Evolutionary conservation across 2,329 filamentous ascomycete genomes (phyloP), one percentile per base, ranked within the genome.

Genomic region (Aspergillus pseudoglaucus): DNA sequence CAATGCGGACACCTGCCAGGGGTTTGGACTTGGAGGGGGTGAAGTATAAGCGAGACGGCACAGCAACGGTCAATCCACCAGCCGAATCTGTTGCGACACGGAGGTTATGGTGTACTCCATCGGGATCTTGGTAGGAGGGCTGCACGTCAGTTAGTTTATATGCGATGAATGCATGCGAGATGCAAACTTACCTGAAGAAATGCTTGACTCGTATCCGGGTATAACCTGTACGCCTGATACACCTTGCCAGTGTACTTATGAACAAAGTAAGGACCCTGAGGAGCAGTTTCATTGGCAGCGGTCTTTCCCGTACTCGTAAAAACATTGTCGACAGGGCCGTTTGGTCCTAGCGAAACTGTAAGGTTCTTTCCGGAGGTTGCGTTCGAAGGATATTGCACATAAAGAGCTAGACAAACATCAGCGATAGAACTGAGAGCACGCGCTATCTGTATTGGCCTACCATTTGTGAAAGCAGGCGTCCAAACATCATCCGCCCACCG

Each of bases 1-100:
- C 62, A 10, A 69, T 53, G 1, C 70, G 59, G 5, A 50, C 47
- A 5, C 67, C 67, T 1, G 62, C 65, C 6, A 70, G 49, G 0
- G 67, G 65, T 20, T 71, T 68, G 3, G 45, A 56, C 58, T 58
- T 63, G 25, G 47, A 44, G 15, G 42, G 40, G n/a, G 51, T 52
- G 10, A 40, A 40, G 18, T 40, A 40, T 9, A 40, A 18, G 12
- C 49, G 51, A 42, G 49, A 51, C 3, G 51, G 51, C 1, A 51
- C 49, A 1, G 51, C 48, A 20, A 53, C 42, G 2, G 39, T 30
- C 2, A 57, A 35, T 3, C 38, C 38, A 2, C 38, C 38, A 22
- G 38, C 38, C 10, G 38, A 40, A 10, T 40, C 9, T 14, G 38
- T 22, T 40, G 38, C 38, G 12, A 23, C 38, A 18, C 38, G 38